Evolutionary conservation across 257 asterid species (phyloP).

Genomic region (Solanum gracilifrons): DNA sequence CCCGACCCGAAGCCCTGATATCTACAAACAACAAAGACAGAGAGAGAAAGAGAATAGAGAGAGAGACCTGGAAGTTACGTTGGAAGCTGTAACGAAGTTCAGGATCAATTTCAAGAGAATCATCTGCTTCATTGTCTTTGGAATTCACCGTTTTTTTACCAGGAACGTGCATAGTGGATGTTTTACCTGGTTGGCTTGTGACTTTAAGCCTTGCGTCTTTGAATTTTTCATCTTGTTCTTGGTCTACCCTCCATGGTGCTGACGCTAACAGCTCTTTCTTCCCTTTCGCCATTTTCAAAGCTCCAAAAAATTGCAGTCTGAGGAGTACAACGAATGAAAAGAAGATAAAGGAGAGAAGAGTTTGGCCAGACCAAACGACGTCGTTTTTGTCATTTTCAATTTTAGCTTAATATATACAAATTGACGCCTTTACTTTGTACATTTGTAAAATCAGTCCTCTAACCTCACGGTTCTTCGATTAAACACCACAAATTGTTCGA

Average conservation of each 20-base stretch:
- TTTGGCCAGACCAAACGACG: not conserved
- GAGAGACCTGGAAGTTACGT: conserved; percentile 74
- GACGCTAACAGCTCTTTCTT: conserved; percentile 87
- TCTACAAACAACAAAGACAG: not conserved
- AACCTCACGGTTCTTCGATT: not conserved
- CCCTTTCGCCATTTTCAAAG: conserved; percentile 38
- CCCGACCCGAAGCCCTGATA: not conserved
- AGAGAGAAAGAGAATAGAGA: not conserved
- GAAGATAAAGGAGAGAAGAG: not conserved
- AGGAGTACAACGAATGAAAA: not conserved
- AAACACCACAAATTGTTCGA: not conserved
- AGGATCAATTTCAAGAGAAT: conserved; percentile 72
- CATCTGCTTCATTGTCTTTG: conserved; percentile 23
- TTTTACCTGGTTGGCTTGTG: conserved; percentile 70
- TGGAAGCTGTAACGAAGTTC: conserved; percentile 92
- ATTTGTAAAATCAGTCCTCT: not conserved
- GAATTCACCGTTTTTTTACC: conserved; percentile 42
- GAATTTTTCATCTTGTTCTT: conserved; percentile 46
- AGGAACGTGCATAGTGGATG: conserved; percentile 80
- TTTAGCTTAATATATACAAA: not conserved
- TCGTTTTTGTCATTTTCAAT: not conserved
- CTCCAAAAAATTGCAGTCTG: not conserved
- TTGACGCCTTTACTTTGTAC: not conserved
- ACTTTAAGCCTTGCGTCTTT: conserved; percentile 69
- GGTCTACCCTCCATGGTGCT: conserved; percentile 88